These are phyloP conservation scores for Lentinula aciculospora DNA, from an alignment of 768 basidiomycete genomes.

Conservation along the genomic window DNA sequence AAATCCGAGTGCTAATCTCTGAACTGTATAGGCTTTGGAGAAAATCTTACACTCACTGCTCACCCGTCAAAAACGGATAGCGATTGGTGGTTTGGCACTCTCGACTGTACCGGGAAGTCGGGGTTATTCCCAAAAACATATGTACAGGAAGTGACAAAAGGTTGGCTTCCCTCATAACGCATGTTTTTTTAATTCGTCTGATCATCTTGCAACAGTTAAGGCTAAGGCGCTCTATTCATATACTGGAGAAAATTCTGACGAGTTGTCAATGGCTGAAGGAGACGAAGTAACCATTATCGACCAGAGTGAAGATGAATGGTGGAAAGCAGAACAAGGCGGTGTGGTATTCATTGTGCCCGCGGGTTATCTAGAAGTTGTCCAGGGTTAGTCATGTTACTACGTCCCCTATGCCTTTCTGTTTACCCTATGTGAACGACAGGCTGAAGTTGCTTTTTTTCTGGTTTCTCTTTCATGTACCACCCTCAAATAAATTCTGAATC, in stretches of 20 bases:
- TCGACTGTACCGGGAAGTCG: slow-evolving; percentile 54
- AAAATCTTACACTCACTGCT: slow-evolving; percentile 72
- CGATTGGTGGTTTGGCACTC: slow-evolving; percentile 92
- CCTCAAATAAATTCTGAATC: slow-evolving; percentile 10
- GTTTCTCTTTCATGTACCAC: slow-evolving; percentile 18
- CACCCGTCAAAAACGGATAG: slow-evolving; percentile 82
- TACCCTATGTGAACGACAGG: slow-evolving; percentile 25
- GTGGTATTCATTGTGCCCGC: slow-evolving; percentile 89
- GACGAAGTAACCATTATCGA: slow-evolving; percentile 79
- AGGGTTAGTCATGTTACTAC: slow-evolving; percentile 76
- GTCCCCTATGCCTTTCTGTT: slow-evolving; percentile 55
- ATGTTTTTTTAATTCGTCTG: not conserved
- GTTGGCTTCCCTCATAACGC: slow-evolving; percentile 38
- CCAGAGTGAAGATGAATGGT: slow-evolving; percentile 83
- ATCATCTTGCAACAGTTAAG: slow-evolving; percentile 33
- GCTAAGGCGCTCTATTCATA: slow-evolving; percentile 85
- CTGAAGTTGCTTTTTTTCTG: slow-evolving; percentile 16
- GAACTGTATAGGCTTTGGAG: slow-evolving; percentile 58
- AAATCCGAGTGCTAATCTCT: not conserved
- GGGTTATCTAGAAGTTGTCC: slow-evolving; percentile 76
- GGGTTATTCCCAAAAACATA: slow-evolving; percentile 93
- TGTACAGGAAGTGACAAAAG: slow-evolving; percentile 61
- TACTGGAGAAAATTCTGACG: slow-evolving; percentile 62
- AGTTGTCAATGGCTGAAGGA: slow-evolving; percentile 82
- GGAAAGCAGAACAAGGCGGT: slow-evolving; percentile 89